Percentiles rank a stretch among this genome's conserved stretches.
phyloP scores from a whole-genome alignment of 2,329 filamentous ascomycete genomes.

The Ceratocystis cubensis region DNA sequence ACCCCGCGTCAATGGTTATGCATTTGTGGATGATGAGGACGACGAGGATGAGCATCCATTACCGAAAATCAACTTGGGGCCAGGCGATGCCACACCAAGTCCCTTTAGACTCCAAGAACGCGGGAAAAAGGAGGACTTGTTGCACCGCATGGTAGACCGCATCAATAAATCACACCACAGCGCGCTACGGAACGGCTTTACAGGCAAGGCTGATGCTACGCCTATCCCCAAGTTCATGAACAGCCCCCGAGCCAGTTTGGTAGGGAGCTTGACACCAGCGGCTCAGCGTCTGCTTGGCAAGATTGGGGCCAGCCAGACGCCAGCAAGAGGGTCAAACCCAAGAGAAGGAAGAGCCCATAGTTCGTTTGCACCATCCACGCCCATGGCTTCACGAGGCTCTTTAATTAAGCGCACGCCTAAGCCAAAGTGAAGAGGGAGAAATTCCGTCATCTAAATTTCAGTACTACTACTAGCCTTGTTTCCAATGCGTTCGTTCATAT shows the following conservation, averaged over 20 bases:
- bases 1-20: conserved; percentile 82
- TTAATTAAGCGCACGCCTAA: conserved; percentile 7
- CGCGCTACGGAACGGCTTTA: conserved; percentile 45
- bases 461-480: neutral
- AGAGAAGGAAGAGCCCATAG: neutral
- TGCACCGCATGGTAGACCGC: conserved; percentile 75
- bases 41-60: conserved; percentile 27
- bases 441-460: too few species aligned
- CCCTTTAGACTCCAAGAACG: conserved; percentile 70
- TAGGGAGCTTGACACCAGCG: conserved; percentile 54
- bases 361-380: conserved; percentile 17
- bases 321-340: neutral
- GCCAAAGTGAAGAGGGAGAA: neutral
- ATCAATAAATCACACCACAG: conserved; percentile 60
- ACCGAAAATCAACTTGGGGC: conserved; percentile 44
- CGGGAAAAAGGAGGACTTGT: conserved; percentile 64
- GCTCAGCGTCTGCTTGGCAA: conserved; percentile 55
- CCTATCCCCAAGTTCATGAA: conserved; percentile 60
- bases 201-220: conserved; percentile 44
- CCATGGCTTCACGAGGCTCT: conserved; percentile 13
- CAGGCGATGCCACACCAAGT: conserved; percentile 52
- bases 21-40: conserved; percentile 77
- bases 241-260: conserved; percentile 42
- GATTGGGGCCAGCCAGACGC: conserved; percentile 20
- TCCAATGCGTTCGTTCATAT: neutral